Percentiles rank a stretch among this genome's conserved stretches.
Evolutionary conservation across 2,329 filamentous ascomycete species (phyloP).

Genomic region (Xylariaceae sp.): DNA sequence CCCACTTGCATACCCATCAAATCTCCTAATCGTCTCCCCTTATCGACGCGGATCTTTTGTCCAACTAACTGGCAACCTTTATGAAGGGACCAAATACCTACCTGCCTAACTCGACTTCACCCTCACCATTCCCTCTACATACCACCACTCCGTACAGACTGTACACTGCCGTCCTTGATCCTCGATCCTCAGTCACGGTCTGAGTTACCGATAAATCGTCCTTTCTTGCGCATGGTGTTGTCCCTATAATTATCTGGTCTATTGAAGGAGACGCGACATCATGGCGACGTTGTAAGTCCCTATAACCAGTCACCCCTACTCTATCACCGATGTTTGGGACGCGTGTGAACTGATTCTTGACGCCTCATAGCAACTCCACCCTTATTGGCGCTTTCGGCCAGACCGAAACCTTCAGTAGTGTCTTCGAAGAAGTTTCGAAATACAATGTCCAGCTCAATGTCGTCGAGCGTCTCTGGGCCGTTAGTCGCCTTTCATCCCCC

Average conservation of each 20-base stretch:
- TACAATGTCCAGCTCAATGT: constrained; percentile 83
- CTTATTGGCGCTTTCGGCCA: constrained; percentile 41
- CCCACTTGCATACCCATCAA: constrained; percentile 14
- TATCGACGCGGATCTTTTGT: constrained; percentile 17
- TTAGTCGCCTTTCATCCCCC: constrained; percentile 38
- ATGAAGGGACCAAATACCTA: constrained; percentile 6
- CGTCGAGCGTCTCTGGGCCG: constrained; percentile 82
- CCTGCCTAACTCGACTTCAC: neutral
- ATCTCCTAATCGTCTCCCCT: constrained; percentile 22
- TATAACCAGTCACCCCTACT: neutral
- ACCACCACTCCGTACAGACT: too few species aligned
- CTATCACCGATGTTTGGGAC: neutral
- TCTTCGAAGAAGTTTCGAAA: constrained; percentile 59
- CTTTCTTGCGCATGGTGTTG: constrained; percentile 2
- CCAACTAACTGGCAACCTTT: neutral
- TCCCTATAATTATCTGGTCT: constrained; percentile 1
- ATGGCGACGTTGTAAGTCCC: constrained; percentile 30
- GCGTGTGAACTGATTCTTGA: constrained; percentile 8
- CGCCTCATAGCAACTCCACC: constrained; percentile 45
- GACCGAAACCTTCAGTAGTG: constrained; percentile 48
- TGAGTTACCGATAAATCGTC: neutral
- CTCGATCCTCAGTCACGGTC: neutral
- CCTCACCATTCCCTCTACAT: neutral
- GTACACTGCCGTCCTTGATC: too few species aligned
- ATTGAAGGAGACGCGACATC: constrained; percentile 11